Evolutionary conservation across 73 alveolate genomes (phyloP), one percentile per base, ranked within the genome.

Genomic region (Paramecium caudatum): DNA sequence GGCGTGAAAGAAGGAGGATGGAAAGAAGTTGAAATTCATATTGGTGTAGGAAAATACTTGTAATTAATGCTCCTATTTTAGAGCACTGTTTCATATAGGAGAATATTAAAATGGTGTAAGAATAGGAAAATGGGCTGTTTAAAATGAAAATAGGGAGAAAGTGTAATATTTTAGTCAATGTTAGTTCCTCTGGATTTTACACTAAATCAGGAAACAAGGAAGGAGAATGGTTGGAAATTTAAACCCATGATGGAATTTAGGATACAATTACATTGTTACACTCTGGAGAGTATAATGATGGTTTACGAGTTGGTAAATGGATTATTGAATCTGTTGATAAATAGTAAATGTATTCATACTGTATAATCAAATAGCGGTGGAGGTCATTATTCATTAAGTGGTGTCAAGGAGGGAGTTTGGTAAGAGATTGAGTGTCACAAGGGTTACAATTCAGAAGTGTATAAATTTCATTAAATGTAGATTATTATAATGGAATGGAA

Each of bases 151-250:
- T 12, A 55, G 80, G 7, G 80, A 55, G 16, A 27, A 27, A 27
- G 80, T 23, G 80, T 55, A 55, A 55, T 2, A 13, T 0, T 1
- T 19, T 55, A 5, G 12, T 9, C 12, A 27, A 1, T 27, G 23
- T 55, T 27, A 55, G 80, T 23, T 55, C 80, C 30, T 55, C 80
- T 23, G 80, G 80, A 2, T 55, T 55, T 10, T 55, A 55, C 30
- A 55, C 80, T 12, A 55, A 55, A 55, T 55, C 80, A 16, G 80
- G 80, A 55, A 55, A 43, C 6, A 55, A 55, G n/a, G 80, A 55
- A 27, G 80, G 80, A 27, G 80, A 55, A 55, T 55, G 80, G 80
- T 6, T 55, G 16, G 80, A 55, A 23, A 55, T 55, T 2, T 21
- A 23, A 55, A 43, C 80, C 1, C 80, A 55, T 55, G 80, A 55